A percentile compares a stretch with the other conserved stretches of the same genome.
Conservation (phyloP, 2,329 filamentous ascomycete genomes). For the Mariannaea sp. region DNA sequence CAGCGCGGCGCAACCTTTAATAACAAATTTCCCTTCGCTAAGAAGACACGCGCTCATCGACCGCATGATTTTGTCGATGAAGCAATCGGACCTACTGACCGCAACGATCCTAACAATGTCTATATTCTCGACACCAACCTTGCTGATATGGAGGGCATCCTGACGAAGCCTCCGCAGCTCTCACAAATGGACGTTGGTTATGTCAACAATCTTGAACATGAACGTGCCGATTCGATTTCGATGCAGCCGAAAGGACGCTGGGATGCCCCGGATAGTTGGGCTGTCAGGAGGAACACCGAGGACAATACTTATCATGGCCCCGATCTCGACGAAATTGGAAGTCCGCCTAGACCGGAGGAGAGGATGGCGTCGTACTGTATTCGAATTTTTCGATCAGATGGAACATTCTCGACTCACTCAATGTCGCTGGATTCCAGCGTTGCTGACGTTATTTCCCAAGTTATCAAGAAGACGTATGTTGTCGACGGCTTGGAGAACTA, state of each 20-base stretch:
- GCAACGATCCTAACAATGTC: constrained; percentile 62
- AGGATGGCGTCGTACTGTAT: constrained; percentile 84
- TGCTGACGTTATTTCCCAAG: constrained; percentile 82
- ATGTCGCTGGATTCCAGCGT: constrained; percentile 84
- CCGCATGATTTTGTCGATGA: constrained; percentile 60
- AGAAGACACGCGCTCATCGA: constrained; percentile 56
- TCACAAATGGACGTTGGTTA: constrained; percentile 70
- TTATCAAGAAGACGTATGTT: constrained; percentile 92
- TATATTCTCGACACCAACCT: constrained; percentile 88
- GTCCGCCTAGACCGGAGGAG: constrained; percentile 72
- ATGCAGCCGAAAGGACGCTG: constrained; percentile 64
- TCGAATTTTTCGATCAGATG: constrained; percentile 91
- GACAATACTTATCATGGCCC: constrained; percentile 61
- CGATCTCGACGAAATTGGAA: constrained; percentile 71
- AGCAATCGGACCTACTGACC: constrained; percentile 64
- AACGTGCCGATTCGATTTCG: constrained; percentile 45
- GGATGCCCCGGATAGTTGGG: constrained; percentile 97
- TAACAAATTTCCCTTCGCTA: constrained; percentile 67
- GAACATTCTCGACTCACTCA: constrained; percentile 91
- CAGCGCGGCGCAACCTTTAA: constrained; percentile 59
- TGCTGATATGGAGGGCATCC: constrained; percentile 87
- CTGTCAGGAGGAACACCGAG: constrained; percentile 75
- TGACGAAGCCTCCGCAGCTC: constrained; percentile 71
- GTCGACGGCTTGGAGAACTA: constrained; percentile 92
- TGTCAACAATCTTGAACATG: constrained; percentile 51